A percentile compares a stretch with the other conserved stretches of the same genome.
phyloP scores from a whole-genome alignment of 106 monocot genomes.

The Phalaenopsis aphrodite region DNA sequence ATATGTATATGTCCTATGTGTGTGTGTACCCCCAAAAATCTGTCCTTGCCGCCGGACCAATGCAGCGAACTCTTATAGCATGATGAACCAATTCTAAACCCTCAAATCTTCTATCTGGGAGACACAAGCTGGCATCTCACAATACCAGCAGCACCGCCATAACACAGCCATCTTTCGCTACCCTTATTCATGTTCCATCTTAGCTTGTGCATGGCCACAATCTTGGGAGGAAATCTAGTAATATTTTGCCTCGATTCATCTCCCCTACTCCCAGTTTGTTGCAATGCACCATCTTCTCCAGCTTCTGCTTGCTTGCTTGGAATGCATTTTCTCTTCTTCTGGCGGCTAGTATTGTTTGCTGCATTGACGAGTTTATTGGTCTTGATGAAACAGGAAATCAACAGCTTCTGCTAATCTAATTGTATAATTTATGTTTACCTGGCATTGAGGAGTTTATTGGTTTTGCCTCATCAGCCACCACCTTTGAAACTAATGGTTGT shows the following conservation, averaged over 20 bases:
- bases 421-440: conserved; percentile 18
- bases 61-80: no score
- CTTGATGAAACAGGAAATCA: background rate
- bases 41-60: no score
- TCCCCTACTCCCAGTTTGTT: background rate
- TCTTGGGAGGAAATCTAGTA: conserved; percentile 57
- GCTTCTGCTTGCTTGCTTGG: background rate
- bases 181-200: conserved; percentile 92
- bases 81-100: background rate
- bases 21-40: no score
- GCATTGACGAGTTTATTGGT: background rate
- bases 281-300: background rate
- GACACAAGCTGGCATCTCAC: conserved; percentile 47
- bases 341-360: background rate
- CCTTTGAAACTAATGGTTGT: conserved; percentile 23
- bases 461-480: conserved; percentile 8
- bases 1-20: no score
- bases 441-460: background rate
- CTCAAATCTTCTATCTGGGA: background rate
- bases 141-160: conserved; percentile 87
- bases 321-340: background rate
- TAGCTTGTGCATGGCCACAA: conserved; percentile 67
- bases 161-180: conserved; percentile 81
- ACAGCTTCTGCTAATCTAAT: background rate
- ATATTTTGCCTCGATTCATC: conserved; percentile 10